These are phyloP conservation scores for Phaeomoniella chlamydospora DNA, from an alignment of 2,329 filamentous ascomycete genomes.

Conservation along the genomic window DNA sequence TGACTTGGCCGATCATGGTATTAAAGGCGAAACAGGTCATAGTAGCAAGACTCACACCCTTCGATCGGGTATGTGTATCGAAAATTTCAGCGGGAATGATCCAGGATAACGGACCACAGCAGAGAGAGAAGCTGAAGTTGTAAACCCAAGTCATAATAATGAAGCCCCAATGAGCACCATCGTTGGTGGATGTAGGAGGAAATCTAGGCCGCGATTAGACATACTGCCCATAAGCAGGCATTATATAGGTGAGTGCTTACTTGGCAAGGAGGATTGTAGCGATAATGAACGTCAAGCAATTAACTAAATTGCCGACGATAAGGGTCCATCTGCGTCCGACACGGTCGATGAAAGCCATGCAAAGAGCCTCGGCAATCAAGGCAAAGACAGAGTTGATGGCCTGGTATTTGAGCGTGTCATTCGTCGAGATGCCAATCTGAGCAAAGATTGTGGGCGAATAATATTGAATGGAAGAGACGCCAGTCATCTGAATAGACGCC, in stretches of 20 bases:
- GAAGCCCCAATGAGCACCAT: conserved; percentile 54
- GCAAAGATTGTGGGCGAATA: conserved; percentile 53
- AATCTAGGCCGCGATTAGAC: no score
- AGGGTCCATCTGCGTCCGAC: conserved; percentile 59
- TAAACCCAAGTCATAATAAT: conserved; percentile 67
- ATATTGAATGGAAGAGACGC: conserved; percentile 61
- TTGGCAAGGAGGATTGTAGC: conserved; percentile 40
- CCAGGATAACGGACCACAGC: conserved; percentile 54
- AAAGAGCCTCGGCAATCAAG: conserved; percentile 51
- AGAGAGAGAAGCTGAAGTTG: conserved; percentile 62
- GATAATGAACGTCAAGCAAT: conserved; percentile 59
- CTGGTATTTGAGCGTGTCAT: conserved; percentile 59
- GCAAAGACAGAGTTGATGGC: conserved; percentile 61
- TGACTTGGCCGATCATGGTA: conserved; percentile 59
- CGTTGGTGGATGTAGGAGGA: conserved; percentile 42
- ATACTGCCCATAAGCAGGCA: no score
- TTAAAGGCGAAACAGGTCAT: conserved; percentile 65
- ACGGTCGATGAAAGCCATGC: conserved; percentile 51
- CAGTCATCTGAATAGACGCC: conserved; percentile 62
- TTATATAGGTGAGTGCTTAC: no score
- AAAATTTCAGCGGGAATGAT: conserved; percentile 57
- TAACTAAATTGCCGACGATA: conserved; percentile 57
- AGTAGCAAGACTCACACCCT: conserved; percentile 60
- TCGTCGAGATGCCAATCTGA: conserved; percentile 52
- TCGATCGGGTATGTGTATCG: conserved; percentile 59